Conservation (phyloP, 2,329 filamentous ascomycete genomes). For the Trichoderma asperellum region DNA sequence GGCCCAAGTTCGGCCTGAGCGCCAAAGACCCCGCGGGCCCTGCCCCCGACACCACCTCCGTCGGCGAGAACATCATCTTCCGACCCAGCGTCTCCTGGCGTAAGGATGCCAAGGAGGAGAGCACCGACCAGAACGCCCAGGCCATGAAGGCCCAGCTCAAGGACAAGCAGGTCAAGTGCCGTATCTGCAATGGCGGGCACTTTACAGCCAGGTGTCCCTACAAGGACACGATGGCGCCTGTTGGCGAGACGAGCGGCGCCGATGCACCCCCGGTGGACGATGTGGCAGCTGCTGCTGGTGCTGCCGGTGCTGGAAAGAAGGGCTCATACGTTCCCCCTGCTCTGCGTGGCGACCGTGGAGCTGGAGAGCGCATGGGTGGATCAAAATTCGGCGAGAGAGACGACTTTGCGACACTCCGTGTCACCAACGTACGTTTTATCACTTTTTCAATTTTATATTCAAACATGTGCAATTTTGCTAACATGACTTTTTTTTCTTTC, state of each 20-base stretch:
- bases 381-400: conserved; percentile 93
- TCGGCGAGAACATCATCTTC: conserved; percentile 99
- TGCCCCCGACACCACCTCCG: conserved; percentile 84
- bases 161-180: conserved; percentile 99
- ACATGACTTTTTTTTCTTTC: background rate
- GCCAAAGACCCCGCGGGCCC: conserved; percentile 84
- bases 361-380: conserved; percentile 76
- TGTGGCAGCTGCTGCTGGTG: conserved; percentile 46
- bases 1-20: conserved; percentile 90
- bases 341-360: conserved; percentile 70
- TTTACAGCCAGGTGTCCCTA: conserved; percentile 99
- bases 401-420: conserved; percentile 92
- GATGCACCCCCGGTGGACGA: conserved; percentile 62
- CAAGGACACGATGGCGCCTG: conserved; percentile 98
- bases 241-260: conserved; percentile 62
- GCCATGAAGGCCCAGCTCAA: conserved; percentile 82
- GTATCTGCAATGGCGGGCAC: conserved; percentile 98
- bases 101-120: conserved; percentile 81
- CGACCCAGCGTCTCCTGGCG: conserved; percentile 92
- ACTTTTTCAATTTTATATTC: background rate
- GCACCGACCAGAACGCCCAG: conserved; percentile 72
- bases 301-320: conserved; percentile 66
- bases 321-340: conserved; percentile 94
- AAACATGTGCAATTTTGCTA: background rate
- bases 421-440: conserved; percentile 76